Evolutionary conservation across 176 grass and related monocot species (phyloP).

Genomic region (Phoenix roebelenii): DNA sequence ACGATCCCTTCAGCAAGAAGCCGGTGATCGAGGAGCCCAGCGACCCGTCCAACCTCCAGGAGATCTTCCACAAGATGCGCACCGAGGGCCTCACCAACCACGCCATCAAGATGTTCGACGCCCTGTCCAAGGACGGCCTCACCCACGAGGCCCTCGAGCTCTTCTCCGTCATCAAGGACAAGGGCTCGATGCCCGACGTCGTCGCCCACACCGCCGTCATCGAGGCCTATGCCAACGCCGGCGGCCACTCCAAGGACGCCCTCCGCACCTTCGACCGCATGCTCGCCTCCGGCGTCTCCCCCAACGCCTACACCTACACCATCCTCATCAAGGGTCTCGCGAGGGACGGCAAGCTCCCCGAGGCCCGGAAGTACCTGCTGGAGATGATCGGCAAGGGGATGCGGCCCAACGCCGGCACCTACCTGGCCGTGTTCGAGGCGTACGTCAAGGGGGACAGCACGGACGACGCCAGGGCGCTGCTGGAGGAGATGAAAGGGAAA

Average conservation of each 20-base stretch:
- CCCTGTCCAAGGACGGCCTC: slow-evolving; percentile 79
- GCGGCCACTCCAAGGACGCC: slow-evolving; percentile 44
- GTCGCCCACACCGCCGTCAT: slow-evolving; percentile 81
- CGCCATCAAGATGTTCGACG: slow-evolving; percentile 99
- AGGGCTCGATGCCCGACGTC: slow-evolving; percentile 79
- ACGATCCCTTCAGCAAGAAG: slow-evolving; percentile 81
- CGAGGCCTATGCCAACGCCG: slow-evolving; percentile 63
- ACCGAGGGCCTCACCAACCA: slow-evolving; percentile 70
- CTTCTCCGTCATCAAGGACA: slow-evolving; percentile 67
- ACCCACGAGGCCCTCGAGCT: slow-evolving; percentile 68
- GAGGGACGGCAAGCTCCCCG: slow-evolving; percentile 23
- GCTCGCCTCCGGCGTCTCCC: slow-evolving; percentile 47
- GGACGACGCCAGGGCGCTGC: slow-evolving; percentile 47
- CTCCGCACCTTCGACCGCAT: slow-evolving; percentile 66
- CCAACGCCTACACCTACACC: slow-evolving; percentile 66
- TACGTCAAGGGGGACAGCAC: slow-evolving; percentile 41
- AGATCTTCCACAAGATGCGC: slow-evolving; percentile 74
- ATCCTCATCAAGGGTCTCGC: slow-evolving; percentile 58
- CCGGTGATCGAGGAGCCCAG: slow-evolving; percentile 23
- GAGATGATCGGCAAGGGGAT: slow-evolving; percentile 69
- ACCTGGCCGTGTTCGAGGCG: slow-evolving; percentile 53
- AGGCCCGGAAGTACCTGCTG: slow-evolving; percentile 53
- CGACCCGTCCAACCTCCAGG: slow-evolving; percentile 70
- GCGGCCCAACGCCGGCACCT: slow-evolving; percentile 58
- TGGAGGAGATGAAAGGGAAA: slow-evolving; percentile 65